Evolutionary conservation across 805 yeast genomes (phyloP), one percentile per base, ranked within the genome.

Genomic region (Schizosaccharomyces japonicus): DNA sequence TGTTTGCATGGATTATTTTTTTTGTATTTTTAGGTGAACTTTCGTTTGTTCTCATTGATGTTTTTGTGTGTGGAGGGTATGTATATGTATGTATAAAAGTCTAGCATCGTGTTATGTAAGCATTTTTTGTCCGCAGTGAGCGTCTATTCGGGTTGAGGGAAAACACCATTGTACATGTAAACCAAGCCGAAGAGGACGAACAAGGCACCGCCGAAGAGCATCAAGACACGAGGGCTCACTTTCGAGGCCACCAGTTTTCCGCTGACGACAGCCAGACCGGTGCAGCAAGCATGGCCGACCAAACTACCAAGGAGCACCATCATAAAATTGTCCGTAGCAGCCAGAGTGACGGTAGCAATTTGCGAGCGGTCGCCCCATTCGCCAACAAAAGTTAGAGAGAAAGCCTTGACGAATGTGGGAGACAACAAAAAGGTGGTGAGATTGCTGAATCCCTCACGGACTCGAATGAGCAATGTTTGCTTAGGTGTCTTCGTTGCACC

Each of bases 301-400:
- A 83, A 73, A 19, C 93, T 94, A 51, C 99, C 98, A 44, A 76
- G 54, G 44, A 87, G 82, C 34, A 85, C 93, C 54, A 69, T 69
- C 85, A 90, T 77, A 64, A 83, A 90, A 61, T 84, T 80, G 40
- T 83, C 76, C 34, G 95, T 95, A 1, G 98, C 94, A 48, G 96
- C 95, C 92, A 90, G 80, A 36, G 96, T 96, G 56, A 90, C 84
- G 30, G 95, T 90, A 40, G 95, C 94, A 49, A 90, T 83, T 65
- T 90, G 99, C 10, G 95, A 84, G 57, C 98, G 76, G 63, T 90
- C 99, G 47, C 99, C 99, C 93, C 96, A 84, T 65, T 90, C 99
- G 51, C 95, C 98, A 46, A 90, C 66, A 61, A 90, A 90, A 3
- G 94, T 82, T 96, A 90, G 87, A 48, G 75, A 75, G 58, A 90